Evolutionary conservation across 1,284 basidiomycete species (phyloP), one percentile per base, ranked within the genome.

Genomic region (Puccinia horiana): DNA sequence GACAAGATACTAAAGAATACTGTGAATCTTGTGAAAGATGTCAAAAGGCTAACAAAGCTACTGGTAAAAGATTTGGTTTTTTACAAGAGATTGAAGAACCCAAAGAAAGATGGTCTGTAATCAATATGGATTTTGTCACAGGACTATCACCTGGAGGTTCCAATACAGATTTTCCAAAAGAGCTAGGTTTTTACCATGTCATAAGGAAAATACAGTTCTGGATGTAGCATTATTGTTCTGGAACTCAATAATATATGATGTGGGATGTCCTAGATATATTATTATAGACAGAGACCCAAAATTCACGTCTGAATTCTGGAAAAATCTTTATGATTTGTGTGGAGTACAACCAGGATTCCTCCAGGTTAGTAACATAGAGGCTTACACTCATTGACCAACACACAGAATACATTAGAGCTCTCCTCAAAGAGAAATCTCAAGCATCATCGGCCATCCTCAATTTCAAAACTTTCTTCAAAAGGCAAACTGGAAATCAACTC

Each of bases 121-220:
- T 52, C 23, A 52, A 72, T 37, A 72, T 72, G 69, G 69, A 72
- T 8, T 72, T 42, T 11, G 69, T 72, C 0, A 72, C 69, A 2
- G 69, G 69, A 0, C 26, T 72, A 1, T 40, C 69, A 4, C 12
- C 69, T 44, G 69, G 40, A 2, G 40, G 70, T n/a, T 5, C 8
- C 9, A n/a, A 72, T 2, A 72, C 9, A 72, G 35, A 35, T 42
- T 72, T 47, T n/a, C 12, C 9, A 72, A 47, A n/a, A 40, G 35
- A 42, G 35, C 42, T 42, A 6, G 12, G 44, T 72, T 72, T 26
- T n/a, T 72, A 47, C 69, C 69, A 8, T 72, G 69, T 44, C 69
- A 72, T 44, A 72, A 72, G 29, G 69, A 72, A 14, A n/a, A 72
- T 72, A 44, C 35, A 37, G 47, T n/a, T n/a, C n/a, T n/a, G n/a